phyloP scores from a whole-genome alignment of 768 basidiomycete species.

The Suillus luteus region DNA sequence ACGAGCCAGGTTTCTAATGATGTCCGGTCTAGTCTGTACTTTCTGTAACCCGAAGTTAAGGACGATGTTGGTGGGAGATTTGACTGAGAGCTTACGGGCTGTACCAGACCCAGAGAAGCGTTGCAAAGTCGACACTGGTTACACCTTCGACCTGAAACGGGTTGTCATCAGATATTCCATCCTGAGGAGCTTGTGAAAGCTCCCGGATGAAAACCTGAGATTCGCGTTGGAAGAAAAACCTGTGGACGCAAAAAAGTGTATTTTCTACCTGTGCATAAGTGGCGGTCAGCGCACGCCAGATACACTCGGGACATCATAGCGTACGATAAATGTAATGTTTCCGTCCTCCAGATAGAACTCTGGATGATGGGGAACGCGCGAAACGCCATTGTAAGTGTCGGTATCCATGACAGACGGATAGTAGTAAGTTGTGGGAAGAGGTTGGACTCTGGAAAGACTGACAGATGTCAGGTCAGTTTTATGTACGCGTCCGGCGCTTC shows the following conservation, averaged over 20 bases:
- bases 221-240: slow-evolving; percentile 40
- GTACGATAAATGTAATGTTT: slow-evolving; percentile 55
- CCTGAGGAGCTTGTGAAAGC: slow-evolving; percentile 19
- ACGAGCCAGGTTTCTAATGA: slow-evolving; percentile 51
- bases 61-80: neutral
- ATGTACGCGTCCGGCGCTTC: neutral
- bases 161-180: neutral
- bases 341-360: slow-evolving; percentile 57
- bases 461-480: neutral
- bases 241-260: slow-evolving; percentile 35
- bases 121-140: slow-evolving; percentile 41
- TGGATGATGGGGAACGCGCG: slow-evolving; percentile 14
- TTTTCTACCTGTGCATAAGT: slow-evolving; percentile 34
- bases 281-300: neutral
- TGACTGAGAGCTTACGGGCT: slow-evolving; percentile 43
- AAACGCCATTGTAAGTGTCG: neutral
- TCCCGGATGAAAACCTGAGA: slow-evolving; percentile 32
- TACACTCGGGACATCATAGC: slow-evolving; percentile 17
- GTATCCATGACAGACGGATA: neutral
- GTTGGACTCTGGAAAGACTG: neutral
- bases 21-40: slow-evolving; percentile 52
- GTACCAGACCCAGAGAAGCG: slow-evolving; percentile 57
- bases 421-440: no score
- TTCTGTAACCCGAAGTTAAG: neutral
- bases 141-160: slow-evolving; percentile 27